A percentile compares a stretch with the other conserved stretches of the same genome.
Evolutionary conservation across 1,284 basidiomycete genomes (phyloP).

Genomic region (Chondrostereum purpureum): DNA sequence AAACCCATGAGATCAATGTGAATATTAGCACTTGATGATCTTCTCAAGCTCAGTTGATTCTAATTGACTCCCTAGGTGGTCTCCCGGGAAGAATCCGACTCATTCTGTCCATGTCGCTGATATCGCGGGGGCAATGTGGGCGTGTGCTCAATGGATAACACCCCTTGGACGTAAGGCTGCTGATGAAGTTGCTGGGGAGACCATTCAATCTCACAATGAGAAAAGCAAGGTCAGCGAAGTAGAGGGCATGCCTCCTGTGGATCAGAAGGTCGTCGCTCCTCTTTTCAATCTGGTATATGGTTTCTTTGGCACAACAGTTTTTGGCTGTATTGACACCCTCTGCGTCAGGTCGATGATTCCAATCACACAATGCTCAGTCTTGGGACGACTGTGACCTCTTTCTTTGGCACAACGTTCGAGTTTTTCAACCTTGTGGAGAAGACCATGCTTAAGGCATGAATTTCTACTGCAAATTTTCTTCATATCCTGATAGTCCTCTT

Average conservation of each 20-base stretch:
- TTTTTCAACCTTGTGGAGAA: conserved; percentile 75
- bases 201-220: conserved; percentile 65
- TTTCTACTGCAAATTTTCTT: not conserved
- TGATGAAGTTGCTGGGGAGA: conserved; percentile 57
- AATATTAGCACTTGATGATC: too few species aligned
- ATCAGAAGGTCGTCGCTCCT: conserved; percentile 59
- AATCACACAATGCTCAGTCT: conserved; percentile 71
- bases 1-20: conserved; percentile 85
- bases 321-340: not conserved
- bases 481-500: not conserved
- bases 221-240: conserved; percentile 59
- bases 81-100: conserved; percentile 72
- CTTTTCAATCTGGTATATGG: conserved; percentile 77
- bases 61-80: conserved; percentile 43
- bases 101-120: conserved; percentile 79
- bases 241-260: conserved; percentile 51
- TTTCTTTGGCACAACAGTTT: too few species aligned
- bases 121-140: conserved; percentile 69
- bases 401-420: conserved; percentile 81
- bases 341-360: conserved; percentile 67
- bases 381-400: conserved; percentile 65
- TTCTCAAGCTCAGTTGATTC: conserved; percentile 6
- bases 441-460: conserved; percentile 56
- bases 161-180: conserved; percentile 57
- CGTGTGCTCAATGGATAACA: conserved; percentile 70